Base-by-base conservation (phyloP, 768 basidiomycete genomes). In the Rhizopogon rudus region DNA sequence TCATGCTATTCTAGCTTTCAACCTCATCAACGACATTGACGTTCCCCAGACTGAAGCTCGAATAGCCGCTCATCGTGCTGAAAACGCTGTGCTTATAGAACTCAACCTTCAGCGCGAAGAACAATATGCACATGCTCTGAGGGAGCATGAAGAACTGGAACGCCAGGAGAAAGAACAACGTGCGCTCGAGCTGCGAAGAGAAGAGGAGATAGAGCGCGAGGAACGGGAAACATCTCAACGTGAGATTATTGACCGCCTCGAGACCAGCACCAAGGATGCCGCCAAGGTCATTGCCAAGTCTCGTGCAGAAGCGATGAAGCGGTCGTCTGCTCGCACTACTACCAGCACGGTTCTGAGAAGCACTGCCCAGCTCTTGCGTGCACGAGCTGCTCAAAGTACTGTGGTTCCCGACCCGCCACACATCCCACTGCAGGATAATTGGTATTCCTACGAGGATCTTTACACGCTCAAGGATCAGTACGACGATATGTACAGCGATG, bases 21-120 rank as follows among this genome's bases (percentile, higher is more conserved):
- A 98, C 69, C 84, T 98, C 35, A 93, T 98, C 54, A 87, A 97
- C 60, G 89, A 92, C 29, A 81, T 95, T 44, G 87, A 97, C 56
- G 67, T 93, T 20, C 69, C 80, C 5, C 77, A 84, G 61, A 98
- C 94, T 0, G 94, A 98, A 73, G 83, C 82, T 6, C 84, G 90
- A 17, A 89, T 99, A 58, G 79, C 81, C 2, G 78, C 79, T 42
- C 92, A 91, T 69, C 86, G 87, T 41, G 80, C 78, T 25, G 87
- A 91, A 62, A 98, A 98, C 64, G 87, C 88, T 1, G 81, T 83
- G 0, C 73, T 88, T 25, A 98, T 93, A 50, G 87, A 91, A 59
- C 79, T 88, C 49, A 98, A 98, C 70, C 69, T 84, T 29, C 87
- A 90, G 61, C 83, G 90, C 37, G 90, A 92, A 49, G 88, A 90